Conservation (phyloP, 352 stramenopile genomes). For the Phytophthora lateralis region DNA sequence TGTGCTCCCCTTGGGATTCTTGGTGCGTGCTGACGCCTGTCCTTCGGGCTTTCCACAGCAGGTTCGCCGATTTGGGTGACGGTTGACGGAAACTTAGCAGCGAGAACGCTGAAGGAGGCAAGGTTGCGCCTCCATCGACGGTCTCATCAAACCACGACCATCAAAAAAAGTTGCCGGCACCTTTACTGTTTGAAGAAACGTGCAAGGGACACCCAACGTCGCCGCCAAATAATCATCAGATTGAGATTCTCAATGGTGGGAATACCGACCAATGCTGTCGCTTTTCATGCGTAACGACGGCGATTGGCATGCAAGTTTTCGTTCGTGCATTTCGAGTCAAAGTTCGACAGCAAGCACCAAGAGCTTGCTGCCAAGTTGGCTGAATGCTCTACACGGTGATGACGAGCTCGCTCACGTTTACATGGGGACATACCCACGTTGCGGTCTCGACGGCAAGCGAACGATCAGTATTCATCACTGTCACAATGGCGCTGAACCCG, state of each 20-base stretch:
- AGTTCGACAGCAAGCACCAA: no score
- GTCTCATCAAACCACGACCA: background rate
- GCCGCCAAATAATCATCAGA: background rate
- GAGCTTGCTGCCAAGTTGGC: background rate
- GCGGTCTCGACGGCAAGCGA: background rate
- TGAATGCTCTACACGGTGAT: background rate
- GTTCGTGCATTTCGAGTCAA: background rate
- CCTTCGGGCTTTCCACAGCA: background rate
- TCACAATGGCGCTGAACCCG: background rate
- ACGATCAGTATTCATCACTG: slow-evolving; percentile 1
- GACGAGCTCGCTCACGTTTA: background rate
- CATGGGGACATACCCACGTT: background rate
- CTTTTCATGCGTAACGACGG: no score
- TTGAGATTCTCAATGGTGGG: no score
- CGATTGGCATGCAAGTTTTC: background rate
- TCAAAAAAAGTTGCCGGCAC: background rate
- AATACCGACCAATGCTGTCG: no score
- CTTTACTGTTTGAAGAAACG: background rate
- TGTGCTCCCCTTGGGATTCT: background rate
- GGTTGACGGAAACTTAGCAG: background rate
- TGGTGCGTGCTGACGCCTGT: background rate
- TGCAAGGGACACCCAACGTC: background rate
- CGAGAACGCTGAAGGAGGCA: background rate
- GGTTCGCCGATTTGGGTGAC: background rate
- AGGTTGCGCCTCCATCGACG: background rate